Evolutionary conservation across 2,329 filamentous ascomycete species (phyloP).

Genomic region (Alternaria conjuncta): DNA sequence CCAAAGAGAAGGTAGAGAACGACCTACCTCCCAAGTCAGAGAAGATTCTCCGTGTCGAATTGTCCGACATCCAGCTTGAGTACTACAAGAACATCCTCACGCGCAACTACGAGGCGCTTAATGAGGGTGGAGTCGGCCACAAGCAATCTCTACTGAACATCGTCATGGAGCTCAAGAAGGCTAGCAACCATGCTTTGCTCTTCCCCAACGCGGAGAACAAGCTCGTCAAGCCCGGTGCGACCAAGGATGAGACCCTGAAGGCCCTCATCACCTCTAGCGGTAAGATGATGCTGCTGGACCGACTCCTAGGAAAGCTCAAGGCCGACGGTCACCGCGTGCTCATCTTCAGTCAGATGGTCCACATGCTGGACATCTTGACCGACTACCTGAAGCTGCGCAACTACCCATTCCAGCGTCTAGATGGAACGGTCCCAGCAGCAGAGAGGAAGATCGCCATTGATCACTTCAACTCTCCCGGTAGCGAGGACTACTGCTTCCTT

Average conservation of each 20-base stretch:
- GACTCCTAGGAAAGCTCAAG: constrained; percentile 90
- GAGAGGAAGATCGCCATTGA: constrained; percentile 94
- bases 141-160: constrained; percentile 97
- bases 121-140: constrained; percentile 86
- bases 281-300: constrained; percentile 99
- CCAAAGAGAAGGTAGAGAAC: constrained; percentile 96
- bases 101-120: constrained; percentile 92
- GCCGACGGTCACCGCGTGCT: constrained; percentile 93
- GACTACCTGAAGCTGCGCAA: constrained; percentile 92
- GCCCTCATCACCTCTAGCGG: constrained; percentile 95
- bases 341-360: constrained; percentile 99
- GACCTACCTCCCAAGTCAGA: constrained; percentile 96
- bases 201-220: constrained; percentile 93
- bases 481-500: constrained; percentile 94
- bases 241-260: constrained; percentile 89
- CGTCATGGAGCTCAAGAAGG: constrained; percentile 99
- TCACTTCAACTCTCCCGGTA: constrained; percentile 96
- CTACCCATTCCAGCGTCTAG: constrained; percentile 93
- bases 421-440: constrained; percentile 90
- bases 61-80: constrained; percentile 94
- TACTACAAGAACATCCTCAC: constrained; percentile 99
- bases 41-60: constrained; percentile 97
- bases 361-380: constrained; percentile 94
- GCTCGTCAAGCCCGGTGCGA: constrained; percentile 78
- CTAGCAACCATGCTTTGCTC: constrained; percentile 98